Evolutionary conservation across 1,284 basidiomycete genomes (phyloP), one percentile per base, ranked within the genome.

Genomic region (Malassezia brasiliensis): DNA sequence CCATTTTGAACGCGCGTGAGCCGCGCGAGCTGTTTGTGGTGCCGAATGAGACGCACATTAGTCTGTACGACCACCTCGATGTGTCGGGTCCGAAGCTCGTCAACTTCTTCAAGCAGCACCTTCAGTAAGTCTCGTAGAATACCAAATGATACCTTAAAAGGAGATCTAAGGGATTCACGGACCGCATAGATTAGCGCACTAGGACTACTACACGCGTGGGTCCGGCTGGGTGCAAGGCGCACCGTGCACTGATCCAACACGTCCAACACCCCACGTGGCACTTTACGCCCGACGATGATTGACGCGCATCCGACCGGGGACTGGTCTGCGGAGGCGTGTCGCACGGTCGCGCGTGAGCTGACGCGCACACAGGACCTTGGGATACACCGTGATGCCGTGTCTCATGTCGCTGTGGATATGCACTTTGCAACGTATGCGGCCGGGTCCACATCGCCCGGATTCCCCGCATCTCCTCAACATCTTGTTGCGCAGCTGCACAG

Each of bases 401-500:
- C 93, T 74, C 98, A 98, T 66, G 90, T 86, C 1, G 81, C 99
- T 56, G 93, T 99, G 14, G 83, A 86, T 65, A 87, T 98, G 9
- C 94, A 99, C 74, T 82, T 86, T 65, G 88, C 88, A 2, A 81
- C 96, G 68, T 86, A 93, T 75, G 83, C 83, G 64, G 85, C 91
- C 77, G 96, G 94, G 65, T 83, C 85, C 57, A 89, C 93, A 78
- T 91, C 90, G 30, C 85, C 89, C 45, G 87, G 89, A 75, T 93
- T 93, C 74, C 88, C 96, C 74, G 87, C 93, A n/a, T 98, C 94
- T 1, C 94, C 94, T 0, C 83, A 96, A 19, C 93, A 96, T 76
- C 96, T 96, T 75, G 82, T 99, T 56, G 94, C 98, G 74, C 96
- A 99, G 72, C 93, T 99, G 77, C 88, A 94, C 64, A 91, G 98